Base-by-base conservation (phyloP, 2,329 filamentous ascomycete species). In the Pseudogymnoascus pannorum region DNA sequence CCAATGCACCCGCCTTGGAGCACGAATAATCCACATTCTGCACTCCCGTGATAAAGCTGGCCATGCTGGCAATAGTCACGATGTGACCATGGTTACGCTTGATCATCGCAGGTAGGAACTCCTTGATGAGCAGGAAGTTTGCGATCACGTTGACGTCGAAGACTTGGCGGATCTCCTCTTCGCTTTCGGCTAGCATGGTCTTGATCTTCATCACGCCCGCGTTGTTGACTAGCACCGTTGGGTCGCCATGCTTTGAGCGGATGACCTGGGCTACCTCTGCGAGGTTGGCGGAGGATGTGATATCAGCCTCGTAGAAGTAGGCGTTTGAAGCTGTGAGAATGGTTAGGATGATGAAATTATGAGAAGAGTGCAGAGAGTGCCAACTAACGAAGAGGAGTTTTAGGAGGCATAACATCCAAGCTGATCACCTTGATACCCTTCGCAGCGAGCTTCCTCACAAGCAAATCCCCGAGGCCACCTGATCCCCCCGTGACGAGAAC, bases 401-500 rank as follows among this genome's bases (percentile, higher is more conserved):
- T 69, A 66, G 48, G 48, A 20, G 48, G 77, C 68, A 86, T 82
- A 29, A 90, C 77, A 73, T 93, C 89, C 29, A 92, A 72, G 3
- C 91, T 85, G 0, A 86, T 85, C 33, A 92, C 86, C 66, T 83
- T 88, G 64, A 88, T 77, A 1, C 83, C 84, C 61, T 76, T 76
- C 68, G 84, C 81, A 1, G 84, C 85, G 22, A 93, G 78, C 57
- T 86, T 72, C 64, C 79, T 77, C 11, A 87, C 87, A 14, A 91
- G 80, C 40, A 80, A 74, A 31, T 80, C 82, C 5, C 89, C 89
- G 67, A 93, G 91, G 0, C 89, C 89, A 64, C 83, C 83, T 54
- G 85, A 83, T 5, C 89, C 89, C 5, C 89, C 89, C 0, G 89
- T 91, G n/a, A 92, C 79, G 38, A 92, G 76, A 2, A 89, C 86